Base-by-base conservation (phyloP, 441 rosid genomes). In the Macaranga tanarius region DNA sequence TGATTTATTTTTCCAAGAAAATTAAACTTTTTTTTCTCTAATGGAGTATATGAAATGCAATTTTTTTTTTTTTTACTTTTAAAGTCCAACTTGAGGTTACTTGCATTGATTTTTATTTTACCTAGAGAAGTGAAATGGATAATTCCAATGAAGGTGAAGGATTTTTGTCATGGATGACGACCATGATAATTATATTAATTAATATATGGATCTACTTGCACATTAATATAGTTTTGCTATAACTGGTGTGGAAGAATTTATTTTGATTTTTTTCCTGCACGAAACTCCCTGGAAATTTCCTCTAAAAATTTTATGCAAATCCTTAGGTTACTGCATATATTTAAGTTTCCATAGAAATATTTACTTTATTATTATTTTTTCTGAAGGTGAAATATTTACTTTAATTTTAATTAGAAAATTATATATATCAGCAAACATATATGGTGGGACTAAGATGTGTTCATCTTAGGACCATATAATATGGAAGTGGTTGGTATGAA, bases 101-200 rank as follows among this genome's bases (percentile, higher is more conserved):
- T 20, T 67, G 61, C 61, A n/a, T 34, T 38, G 50, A 25, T 26
- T 17, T 31, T 56, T 0, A 25, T 38, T 23, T 11, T 0, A 26
- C 64, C 15, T 70, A 55, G 42, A 62, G 34, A 40, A 62, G 11
- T 42, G n/a, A 17, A 72, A 17, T 7, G 40, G 38, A n/a, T 4
- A 22, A 47, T 26, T 44, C 63, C 63, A 44, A 63, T 10, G 11
- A 54, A 54, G 61, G 20, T 11, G 12, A 42, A 13, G 34, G 5
- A 40, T 19, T 23, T 72, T 62, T 42, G 47, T 56, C 34, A 28
- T 47, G 5, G 47, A 28, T 73, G 76, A 73, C 76, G 70, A 26
- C 56, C 23, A 25, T 38, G 34, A 28, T n/a, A 48, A 73, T 4
- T 17, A 9, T 19, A 64, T 25, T 31, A 31, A 31, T 31, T 31